These are phyloP conservation scores for Fusarium redolens DNA, from an alignment of 2,329 filamentous ascomycete species.

Conservation along the genomic window DNA sequence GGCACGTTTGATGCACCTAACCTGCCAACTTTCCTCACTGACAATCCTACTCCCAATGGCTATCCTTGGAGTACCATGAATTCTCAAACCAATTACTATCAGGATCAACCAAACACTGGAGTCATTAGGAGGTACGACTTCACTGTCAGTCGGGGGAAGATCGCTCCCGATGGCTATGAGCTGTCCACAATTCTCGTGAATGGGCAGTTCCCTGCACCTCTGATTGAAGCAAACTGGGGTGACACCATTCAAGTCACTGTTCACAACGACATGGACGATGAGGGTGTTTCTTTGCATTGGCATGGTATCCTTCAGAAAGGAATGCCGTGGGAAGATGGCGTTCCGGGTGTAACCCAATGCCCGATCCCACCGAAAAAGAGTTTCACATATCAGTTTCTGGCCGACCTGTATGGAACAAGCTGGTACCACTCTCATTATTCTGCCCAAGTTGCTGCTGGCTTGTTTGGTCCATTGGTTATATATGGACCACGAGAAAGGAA, in stretches of 20 bases:
- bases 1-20: slow-evolving; percentile 54
- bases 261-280: slow-evolving; percentile 73
- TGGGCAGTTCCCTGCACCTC: slow-evolving; percentile 73
- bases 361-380: slow-evolving; percentile 71
- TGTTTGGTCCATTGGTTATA: slow-evolving; percentile 71
- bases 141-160: slow-evolving; percentile 60
- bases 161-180: slow-evolving; percentile 68
- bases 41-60: slow-evolving; percentile 62
- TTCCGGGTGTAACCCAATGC: slow-evolving; percentile 68
- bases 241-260: slow-evolving; percentile 73
- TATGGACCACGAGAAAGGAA: slow-evolving; percentile 61
- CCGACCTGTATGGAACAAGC: slow-evolving; percentile 64
- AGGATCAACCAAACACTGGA: slow-evolving; percentile 61
- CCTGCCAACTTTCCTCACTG: slow-evolving; percentile 57
- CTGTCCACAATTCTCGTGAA: slow-evolving; percentile 69
- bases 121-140: slow-evolving; percentile 67
- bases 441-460: slow-evolving; percentile 68
- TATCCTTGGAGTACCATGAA: slow-evolving; percentile 64
- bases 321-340: slow-evolving; percentile 65
- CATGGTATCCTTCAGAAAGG: slow-evolving; percentile 63
- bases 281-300: slow-evolving; percentile 64
- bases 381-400: slow-evolving; percentile 65
- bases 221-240: slow-evolving; percentile 73
- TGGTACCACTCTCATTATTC: slow-evolving; percentile 74
- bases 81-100: slow-evolving; percentile 62